phyloP scores from a whole-genome alignment of 306 rosid genomes.

The Cicer bijugum region DNA sequence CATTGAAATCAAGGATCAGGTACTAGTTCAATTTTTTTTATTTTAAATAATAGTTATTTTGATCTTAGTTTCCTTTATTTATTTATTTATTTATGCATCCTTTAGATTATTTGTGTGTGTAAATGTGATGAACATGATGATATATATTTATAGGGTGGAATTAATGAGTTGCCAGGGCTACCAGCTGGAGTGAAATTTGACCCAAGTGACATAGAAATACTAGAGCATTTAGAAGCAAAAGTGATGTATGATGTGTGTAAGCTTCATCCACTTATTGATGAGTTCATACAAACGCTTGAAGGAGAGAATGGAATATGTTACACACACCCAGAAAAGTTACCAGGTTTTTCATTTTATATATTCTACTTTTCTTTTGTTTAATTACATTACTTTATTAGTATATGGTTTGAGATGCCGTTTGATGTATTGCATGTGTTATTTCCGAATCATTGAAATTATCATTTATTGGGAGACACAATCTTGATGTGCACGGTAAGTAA shows the following conservation, averaged over 20 bases:
- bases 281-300: slow-evolving; percentile 84
- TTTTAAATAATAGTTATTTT: not conserved
- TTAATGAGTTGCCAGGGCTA: slow-evolving; percentile 73
- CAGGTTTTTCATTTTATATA: slow-evolving; percentile 55
- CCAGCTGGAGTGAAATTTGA: slow-evolving; percentile 95
- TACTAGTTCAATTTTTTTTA: slow-evolving; percentile 5
- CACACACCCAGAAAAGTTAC: slow-evolving; percentile 93
- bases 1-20: slow-evolving; percentile 73
- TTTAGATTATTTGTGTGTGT: not conserved
- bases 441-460: slow-evolving; percentile 13
- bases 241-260: slow-evolving; percentile 58
- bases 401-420: slow-evolving; percentile 34
- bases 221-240: slow-evolving; percentile 88
- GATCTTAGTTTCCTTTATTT: not conserved
- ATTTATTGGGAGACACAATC: slow-evolving; percentile 37
- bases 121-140: not conserved
- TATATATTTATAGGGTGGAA: slow-evolving; percentile 52
- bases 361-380: not conserved
- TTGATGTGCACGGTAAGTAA: slow-evolving; percentile 39
- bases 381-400: not conserved
- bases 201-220: slow-evolving; percentile 82
- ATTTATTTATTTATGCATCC: too few relatives aligned
- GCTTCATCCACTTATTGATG: slow-evolving; percentile 85
- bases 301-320: slow-evolving; percentile 93
- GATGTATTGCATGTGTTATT: slow-evolving; percentile 32